Evolutionary conservation across 768 basidiomycete species (phyloP).

Genomic region (Cystofilobasidium capitatum): DNA sequence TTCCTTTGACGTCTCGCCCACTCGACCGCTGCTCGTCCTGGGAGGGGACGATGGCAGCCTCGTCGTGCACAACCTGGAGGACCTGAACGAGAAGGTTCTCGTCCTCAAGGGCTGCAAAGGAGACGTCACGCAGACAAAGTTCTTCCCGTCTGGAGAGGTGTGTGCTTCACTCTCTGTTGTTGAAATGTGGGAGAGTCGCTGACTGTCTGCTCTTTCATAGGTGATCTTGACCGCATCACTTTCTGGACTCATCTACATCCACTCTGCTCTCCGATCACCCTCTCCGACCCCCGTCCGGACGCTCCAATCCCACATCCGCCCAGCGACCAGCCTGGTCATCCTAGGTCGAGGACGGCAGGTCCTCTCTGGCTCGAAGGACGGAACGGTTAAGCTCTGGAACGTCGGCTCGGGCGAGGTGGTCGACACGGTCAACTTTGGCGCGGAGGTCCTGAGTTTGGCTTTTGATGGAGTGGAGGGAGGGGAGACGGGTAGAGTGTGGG

Average conservation of each 20-base stretch:
- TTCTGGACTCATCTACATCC: conserved; percentile 58
- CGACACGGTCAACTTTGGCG: conserved; percentile 1
- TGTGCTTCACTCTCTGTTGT: background rate
- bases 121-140: conserved; percentile 3
- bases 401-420: conserved; percentile 46
- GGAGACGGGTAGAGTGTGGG: background rate
- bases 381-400: conserved; percentile 63
- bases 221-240: conserved; percentile 61
- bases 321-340: conserved; percentile 56
- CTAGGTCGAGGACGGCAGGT: conserved; percentile 58
- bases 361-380: conserved; percentile 59
- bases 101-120: conserved; percentile 16
- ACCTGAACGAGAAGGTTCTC: conserved; percentile 1
- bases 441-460: conserved; percentile 1
- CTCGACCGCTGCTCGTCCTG: conserved; percentile 10
- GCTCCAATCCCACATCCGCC: conserved; percentile 56
- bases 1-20: conserved; percentile 11
- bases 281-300: conserved; percentile 46
- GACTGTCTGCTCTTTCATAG: conserved; percentile 32
- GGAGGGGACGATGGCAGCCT: conserved; percentile 16
- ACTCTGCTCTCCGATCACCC: conserved; percentile 49
- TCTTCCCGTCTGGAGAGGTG: conserved; percentile 20
- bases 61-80: background rate
- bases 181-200: no score
- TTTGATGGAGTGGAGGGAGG: background rate